These are phyloP conservation scores for Trichoderma sp. DNA, from an alignment of 2,329 filamentous ascomycete genomes.

Conservation along the genomic window DNA sequence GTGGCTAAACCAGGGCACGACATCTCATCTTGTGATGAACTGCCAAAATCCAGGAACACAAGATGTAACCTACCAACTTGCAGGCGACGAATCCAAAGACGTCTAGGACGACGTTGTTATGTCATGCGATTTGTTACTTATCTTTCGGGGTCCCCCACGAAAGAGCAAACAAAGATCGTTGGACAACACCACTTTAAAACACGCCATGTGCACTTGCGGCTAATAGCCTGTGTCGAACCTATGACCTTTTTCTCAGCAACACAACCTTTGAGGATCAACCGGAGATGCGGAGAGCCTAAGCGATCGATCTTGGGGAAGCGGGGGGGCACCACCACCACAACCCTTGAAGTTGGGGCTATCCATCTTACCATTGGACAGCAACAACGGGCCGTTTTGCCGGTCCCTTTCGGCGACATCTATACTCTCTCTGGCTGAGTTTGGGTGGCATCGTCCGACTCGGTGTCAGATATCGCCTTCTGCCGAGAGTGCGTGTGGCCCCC, in stretches of 20 bases:
- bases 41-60: neutral
- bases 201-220: neutral
- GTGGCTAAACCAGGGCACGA: neutral
- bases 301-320: slow-evolving; percentile 17
- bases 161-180: neutral
- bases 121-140: slow-evolving; percentile 6
- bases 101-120: neutral
- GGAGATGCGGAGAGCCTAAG: slow-evolving; percentile 4
- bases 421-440: neutral
- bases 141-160: neutral
- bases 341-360: neutral
- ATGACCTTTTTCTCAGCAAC: neutral
- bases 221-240: neutral
- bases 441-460: neutral
- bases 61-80: neutral
- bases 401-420: neutral
- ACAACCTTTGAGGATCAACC: neutral
- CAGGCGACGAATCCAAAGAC: neutral
- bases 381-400: neutral
- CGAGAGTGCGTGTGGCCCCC: neutral
- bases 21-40: neutral
- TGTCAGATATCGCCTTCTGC: neutral
- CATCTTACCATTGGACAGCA: neutral
- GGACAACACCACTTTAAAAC: neutral
- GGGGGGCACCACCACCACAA: neutral